Evolutionary conservation across 1,139 yeast genomes (phyloP).

Genomic region (Diutina neorugosa): DNA sequence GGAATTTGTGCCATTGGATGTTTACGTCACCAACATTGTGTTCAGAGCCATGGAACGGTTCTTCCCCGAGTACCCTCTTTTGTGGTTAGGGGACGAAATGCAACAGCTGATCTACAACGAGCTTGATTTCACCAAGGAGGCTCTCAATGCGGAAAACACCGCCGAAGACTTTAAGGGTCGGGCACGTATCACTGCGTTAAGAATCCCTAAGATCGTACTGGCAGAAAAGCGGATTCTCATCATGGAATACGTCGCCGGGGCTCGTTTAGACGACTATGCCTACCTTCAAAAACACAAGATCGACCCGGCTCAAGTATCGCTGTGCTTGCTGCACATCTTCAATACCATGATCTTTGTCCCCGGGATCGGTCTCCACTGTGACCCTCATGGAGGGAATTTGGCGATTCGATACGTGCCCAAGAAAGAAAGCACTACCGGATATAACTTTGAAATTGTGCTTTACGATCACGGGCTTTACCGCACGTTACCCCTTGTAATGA

Average conservation of each 20-base stretch:
- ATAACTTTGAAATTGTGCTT: constrained; percentile 80
- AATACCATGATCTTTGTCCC: constrained; percentile 94
- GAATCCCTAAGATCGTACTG: constrained; percentile 61
- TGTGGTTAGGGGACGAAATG: constrained; percentile 91
- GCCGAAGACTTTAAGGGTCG: constrained; percentile 49
- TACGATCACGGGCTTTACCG: constrained; percentile 95
- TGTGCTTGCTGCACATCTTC: constrained; percentile 81
- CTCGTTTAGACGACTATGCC: constrained; percentile 65
- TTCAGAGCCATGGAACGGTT: constrained; percentile 63
- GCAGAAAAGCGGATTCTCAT: constrained; percentile 64
- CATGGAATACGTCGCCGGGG: constrained; percentile 82
- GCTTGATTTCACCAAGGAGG: constrained; percentile 79
- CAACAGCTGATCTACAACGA: constrained; percentile 80
- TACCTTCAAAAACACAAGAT: constrained; percentile 54
- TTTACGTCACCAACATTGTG: constrained; percentile 63
- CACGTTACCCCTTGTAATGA: constrained; percentile 63
- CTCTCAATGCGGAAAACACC: constrained; percentile 64
- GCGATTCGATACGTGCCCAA: constrained; percentile 49
- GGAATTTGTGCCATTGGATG: constrained; percentile 85
- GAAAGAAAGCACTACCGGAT: constrained; percentile 24
- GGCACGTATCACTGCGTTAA: constrained; percentile 54
- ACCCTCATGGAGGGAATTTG: constrained; percentile 95
- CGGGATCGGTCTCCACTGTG: constrained; percentile 86
- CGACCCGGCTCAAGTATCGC: constrained; percentile 65
- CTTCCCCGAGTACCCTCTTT: constrained; percentile 87